Evolutionary conservation across 2,329 filamentous ascomycete species (phyloP), one percentile per base, ranked within the genome.

Genomic region (Aureobasidium sp.): DNA sequence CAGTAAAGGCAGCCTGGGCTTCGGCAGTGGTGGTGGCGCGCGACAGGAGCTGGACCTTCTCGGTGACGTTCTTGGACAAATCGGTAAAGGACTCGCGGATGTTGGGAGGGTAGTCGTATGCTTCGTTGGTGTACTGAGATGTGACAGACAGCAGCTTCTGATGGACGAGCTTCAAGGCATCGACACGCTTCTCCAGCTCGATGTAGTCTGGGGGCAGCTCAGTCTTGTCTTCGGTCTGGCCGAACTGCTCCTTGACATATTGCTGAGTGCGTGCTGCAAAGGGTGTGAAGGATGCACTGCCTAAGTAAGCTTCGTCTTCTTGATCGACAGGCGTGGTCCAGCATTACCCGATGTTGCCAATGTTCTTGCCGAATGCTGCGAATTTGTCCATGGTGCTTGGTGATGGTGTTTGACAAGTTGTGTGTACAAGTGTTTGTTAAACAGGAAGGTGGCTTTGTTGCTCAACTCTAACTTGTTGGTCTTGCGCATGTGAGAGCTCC

Each of bases 21-120:
- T 99, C 94, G 68, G 91, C 87, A 57, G 94, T 90, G 47, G 88
- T 88, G 51, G 87, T 87, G 64, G 94, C 94, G 67, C 88, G 86
- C 46, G 92, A 96, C 63, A 99, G 86, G 44, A 97, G 89, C 65
- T 85, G 70, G 60, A 74, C 72, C 80, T 97, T 99, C 78, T 97
- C 94, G 74, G 88, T 87, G 71, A 99, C 93, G 70, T 92, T 97
- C 74, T 92, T 92, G 71, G 93, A 91, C 65, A 99, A 87, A 73
- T 97, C 94, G 76, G 90, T 89, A 81, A 99, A 96, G 66, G 92
- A 96, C 81, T 99, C 94, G 77, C 92, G 92, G 77, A 97, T 90
- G 79, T 99, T 97, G 71, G 92, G 90, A 56, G 93, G 94, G 78
- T 99, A 99, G 79, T 99, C 94, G 74, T 87, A 87, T 66, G 84